phyloP scores from a whole-genome alignment of 805 yeast species.

The Candida chilensis region DNA sequence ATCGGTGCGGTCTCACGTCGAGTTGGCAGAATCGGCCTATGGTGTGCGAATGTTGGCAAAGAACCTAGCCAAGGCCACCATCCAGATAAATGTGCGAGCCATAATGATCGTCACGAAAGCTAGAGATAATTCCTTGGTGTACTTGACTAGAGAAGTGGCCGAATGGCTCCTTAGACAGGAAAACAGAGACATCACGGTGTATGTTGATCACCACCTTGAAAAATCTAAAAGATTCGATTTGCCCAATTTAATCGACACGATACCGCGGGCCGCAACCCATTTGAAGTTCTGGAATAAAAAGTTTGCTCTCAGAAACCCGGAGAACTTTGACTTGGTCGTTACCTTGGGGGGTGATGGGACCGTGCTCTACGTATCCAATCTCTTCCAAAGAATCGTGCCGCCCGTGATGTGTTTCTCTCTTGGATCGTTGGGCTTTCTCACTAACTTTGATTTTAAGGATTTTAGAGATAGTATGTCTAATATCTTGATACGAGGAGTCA shows the following conservation, averaged over 20 bases:
- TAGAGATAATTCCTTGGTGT: slow-evolving; percentile 69
- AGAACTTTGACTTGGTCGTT: slow-evolving; percentile 30
- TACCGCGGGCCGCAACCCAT: slow-evolving; percentile 33
- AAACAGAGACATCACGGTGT: slow-evolving; percentile 35
- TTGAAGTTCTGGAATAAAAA: slow-evolving; percentile 65
- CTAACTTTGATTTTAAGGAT: slow-evolving; percentile 74
- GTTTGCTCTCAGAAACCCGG: slow-evolving; percentile 26
- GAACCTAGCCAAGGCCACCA: slow-evolving; percentile 60
- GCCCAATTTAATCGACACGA: slow-evolving; percentile 35
- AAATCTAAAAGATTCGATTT: slow-evolving; percentile 57
- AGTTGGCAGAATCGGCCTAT: slow-evolving; percentile 72
- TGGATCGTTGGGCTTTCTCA: slow-evolving; percentile 38
- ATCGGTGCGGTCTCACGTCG: slow-evolving; percentile 60
- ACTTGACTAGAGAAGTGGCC: slow-evolving; percentile 69
- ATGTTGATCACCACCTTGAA: slow-evolving; percentile 65
- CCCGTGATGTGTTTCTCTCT: slow-evolving; percentile 80
- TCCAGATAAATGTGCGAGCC: slow-evolving; percentile 59
- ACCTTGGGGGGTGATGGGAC: slow-evolving; percentile 89
- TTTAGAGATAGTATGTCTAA: slow-evolving; percentile 49
- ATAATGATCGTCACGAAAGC: slow-evolving; percentile 87
- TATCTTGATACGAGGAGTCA: slow-evolving; percentile 63
- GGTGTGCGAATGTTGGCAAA: slow-evolving; percentile 73
- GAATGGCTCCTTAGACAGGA: slow-evolving; percentile 54
- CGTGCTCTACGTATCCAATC: slow-evolving; percentile 76
- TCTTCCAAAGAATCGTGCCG: slow-evolving; percentile 81